Conservation (phyloP, 768 basidiomycete genomes). For the Boletus fagicola region DNA sequence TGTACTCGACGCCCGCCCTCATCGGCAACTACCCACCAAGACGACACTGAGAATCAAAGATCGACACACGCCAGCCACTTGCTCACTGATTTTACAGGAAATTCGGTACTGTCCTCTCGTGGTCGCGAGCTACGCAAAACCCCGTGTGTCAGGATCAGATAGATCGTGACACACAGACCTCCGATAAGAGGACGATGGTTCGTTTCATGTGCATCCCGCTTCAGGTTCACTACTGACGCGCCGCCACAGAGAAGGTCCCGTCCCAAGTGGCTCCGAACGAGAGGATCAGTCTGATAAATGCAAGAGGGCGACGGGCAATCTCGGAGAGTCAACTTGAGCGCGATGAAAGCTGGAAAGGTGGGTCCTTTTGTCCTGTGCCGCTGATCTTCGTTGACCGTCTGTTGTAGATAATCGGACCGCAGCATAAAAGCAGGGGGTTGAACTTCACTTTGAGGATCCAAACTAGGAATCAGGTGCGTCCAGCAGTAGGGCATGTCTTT, state of each 20-base stretch:
- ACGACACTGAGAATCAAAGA: neutral
- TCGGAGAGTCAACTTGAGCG: neutral
- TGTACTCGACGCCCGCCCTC: neutral
- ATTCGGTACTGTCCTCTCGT: constrained; percentile 3
- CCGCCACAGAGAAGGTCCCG: constrained; percentile 3
- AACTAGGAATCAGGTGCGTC: constrained; percentile 24
- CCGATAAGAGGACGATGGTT: constrained; percentile 9
- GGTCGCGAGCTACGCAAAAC: constrained; percentile 3
- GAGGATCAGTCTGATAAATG: neutral
- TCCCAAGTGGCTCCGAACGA: constrained; percentile 10
- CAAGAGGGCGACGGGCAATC: neutral
- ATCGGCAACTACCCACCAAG: neutral
- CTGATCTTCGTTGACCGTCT: neutral
- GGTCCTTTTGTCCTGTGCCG: too few species aligned
- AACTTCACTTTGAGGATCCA: neutral
- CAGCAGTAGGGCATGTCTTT: constrained; percentile 13
- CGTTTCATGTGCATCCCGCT: neutral
- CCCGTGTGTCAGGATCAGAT: neutral
- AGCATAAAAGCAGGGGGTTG: neutral
- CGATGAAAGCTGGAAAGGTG: too few species aligned
- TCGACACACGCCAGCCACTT: neutral
- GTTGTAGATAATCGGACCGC: neutral
- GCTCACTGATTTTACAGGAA: constrained; percentile 1
- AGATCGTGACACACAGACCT: neutral
- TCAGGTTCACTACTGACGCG: neutral